phyloP scores from a whole-genome alignment of 148 eudicot species.

The Mesembryanthemum crystallinum region DNA sequence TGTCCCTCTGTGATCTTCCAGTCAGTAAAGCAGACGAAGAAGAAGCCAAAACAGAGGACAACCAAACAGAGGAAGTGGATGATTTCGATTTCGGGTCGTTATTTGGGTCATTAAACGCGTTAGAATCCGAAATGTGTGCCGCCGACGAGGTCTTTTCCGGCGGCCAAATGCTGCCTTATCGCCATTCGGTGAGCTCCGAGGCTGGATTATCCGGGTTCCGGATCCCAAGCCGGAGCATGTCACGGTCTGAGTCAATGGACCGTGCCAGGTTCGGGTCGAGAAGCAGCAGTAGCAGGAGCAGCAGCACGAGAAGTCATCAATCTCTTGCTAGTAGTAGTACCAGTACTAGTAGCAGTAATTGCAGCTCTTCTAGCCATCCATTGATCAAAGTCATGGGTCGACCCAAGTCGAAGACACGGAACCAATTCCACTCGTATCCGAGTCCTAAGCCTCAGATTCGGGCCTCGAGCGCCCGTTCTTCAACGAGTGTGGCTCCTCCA shows the following conservation, averaged over 20 bases:
- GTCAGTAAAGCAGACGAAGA: constrained; percentile 8
- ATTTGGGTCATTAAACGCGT: constrained; percentile 19
- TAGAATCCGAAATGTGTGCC: constrained; percentile 61
- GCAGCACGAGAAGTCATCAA: constrained; percentile 46
- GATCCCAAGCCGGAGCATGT: constrained; percentile 21
- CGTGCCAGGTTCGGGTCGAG: constrained; percentile 26
- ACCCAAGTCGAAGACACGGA: constrained; percentile 34
- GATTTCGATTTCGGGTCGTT: constrained; percentile 55
- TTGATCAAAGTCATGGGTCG: not conserved
- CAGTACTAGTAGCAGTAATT: constrained; percentile 42
- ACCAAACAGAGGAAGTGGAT: constrained; percentile 11
- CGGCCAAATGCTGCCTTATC: constrained; percentile 73
- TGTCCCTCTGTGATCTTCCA: not conserved
- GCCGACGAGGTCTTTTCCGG: constrained; percentile 81
- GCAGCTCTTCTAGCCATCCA: constrained; percentile 14
- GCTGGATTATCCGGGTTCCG: constrained; percentile 23
- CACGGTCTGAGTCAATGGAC: constrained; percentile 66
- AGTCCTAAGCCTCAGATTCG: constrained; percentile 70
- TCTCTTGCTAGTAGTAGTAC: constrained; percentile 32
- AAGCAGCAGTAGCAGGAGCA: constrained; percentile 54
- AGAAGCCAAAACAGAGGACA: constrained; percentile 47
- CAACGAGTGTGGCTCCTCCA: constrained; percentile 4
- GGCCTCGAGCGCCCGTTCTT: constrained; percentile 21
- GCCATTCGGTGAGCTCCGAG: constrained; percentile 66
- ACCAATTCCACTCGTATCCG: constrained; percentile 71